Base-by-base conservation (phyloP, 176 grass and related monocot species). In the Raddia guianensis region DNA sequence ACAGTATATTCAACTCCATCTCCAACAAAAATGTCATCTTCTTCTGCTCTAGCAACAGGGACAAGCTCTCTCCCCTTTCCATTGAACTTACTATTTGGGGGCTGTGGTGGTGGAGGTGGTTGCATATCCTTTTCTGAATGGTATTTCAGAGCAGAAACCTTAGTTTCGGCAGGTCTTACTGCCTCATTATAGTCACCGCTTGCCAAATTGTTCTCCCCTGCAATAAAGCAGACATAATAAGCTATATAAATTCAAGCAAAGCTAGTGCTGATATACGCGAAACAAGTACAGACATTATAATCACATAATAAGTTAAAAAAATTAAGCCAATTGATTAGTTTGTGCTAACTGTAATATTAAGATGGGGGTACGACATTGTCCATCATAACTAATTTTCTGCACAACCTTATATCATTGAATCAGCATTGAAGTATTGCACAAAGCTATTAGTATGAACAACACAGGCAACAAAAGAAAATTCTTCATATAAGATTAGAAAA, bases 11-110 rank as follows among this genome's bases (percentile, higher is more conserved):
- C 90, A 75, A 93, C 76, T 70, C 96, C 92, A 84, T 95, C 96
- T 75, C 96, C 88, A 52, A 95, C 12, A 54, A 98, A 98, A 85
- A 98, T 98, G 70, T 98, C 96, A 45, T 98, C 86, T 7, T 89
- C 92, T 14, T 91, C 88, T 62, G 74, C 44, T 88, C 88, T 92
- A 83, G 68, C 66, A 87, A 84, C n/a, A 68, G 88, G 66, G 42
- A 46, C 66, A 35, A 79, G 40, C 16, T 85, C 83, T 69, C 88
- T 94, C 55, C 95, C 92, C 32, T 82, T 91, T 57, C 59, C 77
- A 84, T 74, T 79, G 45, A 71, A 73, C 76, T 86, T 93, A 74
- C 77, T 90, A 50, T 63, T 89, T 71, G 16, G 84, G 72, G 75
- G 82, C 6, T 71, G 85, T 12, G 83, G 88, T 2, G 70, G 51